These are phyloP conservation scores for Elsinoe necatrix DNA, from an alignment of 2,329 filamentous ascomycete species.

Conservation along the genomic window DNA sequence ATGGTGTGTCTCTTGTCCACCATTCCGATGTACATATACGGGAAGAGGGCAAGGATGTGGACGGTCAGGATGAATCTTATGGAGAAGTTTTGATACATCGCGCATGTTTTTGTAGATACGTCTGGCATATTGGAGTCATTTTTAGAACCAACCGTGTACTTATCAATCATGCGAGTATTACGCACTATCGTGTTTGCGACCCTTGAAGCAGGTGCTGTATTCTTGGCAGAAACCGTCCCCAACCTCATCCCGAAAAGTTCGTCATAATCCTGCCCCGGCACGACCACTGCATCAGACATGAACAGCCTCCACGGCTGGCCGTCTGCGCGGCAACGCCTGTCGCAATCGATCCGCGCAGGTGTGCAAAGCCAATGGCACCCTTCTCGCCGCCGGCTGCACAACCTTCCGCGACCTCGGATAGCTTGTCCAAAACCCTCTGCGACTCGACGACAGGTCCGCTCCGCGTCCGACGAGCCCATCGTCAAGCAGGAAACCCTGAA, in stretches of 20 bases:
- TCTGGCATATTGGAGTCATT: background rate
- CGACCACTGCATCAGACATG: constrained; percentile 8
- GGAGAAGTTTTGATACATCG: constrained; percentile 55
- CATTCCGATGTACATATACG: constrained; percentile 89
- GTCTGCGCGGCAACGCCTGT: constrained; percentile 1
- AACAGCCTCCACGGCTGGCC: constrained; percentile 9
- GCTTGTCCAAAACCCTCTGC: background rate
- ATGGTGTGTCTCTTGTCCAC: constrained; percentile 63
- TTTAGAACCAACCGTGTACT: background rate
- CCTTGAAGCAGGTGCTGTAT: background rate
- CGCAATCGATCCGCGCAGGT: background rate
- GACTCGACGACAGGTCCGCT: background rate
- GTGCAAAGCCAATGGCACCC: background rate
- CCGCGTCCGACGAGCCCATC: background rate
- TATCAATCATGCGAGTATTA: background rate
- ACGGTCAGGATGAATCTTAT: constrained; percentile 78
- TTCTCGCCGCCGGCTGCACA: constrained; percentile 1
- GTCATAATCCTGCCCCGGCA: background rate
- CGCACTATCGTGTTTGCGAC: background rate
- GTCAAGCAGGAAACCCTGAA: constrained; percentile 4
- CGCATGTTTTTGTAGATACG: background rate
- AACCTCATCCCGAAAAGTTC: constrained; percentile 3
- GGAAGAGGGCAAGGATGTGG: constrained; percentile 89
- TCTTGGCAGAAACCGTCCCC: constrained; percentile 3
- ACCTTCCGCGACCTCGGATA: background rate